Evolutionary conservation across 208 protist genomes (phyloP).

Genomic region (Leishmania mexicana): DNA sequence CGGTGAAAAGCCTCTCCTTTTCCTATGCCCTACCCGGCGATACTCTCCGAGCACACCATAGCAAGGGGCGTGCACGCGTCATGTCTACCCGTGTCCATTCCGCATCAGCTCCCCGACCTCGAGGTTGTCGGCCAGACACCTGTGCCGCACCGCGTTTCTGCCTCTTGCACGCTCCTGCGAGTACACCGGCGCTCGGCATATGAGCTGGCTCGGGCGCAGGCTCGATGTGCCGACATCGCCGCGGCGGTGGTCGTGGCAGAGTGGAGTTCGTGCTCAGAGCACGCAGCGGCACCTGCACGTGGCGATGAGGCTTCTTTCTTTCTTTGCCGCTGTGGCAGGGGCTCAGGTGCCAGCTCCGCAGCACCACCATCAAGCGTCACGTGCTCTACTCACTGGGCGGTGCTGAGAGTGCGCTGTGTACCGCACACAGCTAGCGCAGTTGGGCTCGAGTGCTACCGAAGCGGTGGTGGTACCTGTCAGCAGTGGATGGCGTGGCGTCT

Average conservation of each 20-base stretch:
- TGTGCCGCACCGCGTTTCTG: background rate
- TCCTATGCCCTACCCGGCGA: background rate
- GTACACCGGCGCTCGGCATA: background rate
- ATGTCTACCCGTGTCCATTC: constrained; percentile 8
- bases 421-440: background rate
- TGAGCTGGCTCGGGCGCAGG: background rate
- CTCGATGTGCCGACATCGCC: background rate
- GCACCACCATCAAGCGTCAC: background rate
- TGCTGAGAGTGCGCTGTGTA: background rate
- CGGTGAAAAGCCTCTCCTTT: background rate
- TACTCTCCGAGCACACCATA: background rate
- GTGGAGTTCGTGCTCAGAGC: background rate
- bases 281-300: background rate
- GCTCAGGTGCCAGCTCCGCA: background rate
- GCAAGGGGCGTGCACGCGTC: background rate
- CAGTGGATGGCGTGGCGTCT: background rate
- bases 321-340: background rate
- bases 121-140: background rate
- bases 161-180: constrained; percentile 15
- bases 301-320: background rate
- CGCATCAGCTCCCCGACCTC: constrained; percentile 7
- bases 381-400: background rate
- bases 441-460: background rate
- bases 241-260: constrained; percentile 1
- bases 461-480: background rate